Percentiles rank a stretch among this genome's conserved stretches.
Evolutionary conservation across 2,329 filamentous ascomycete species (phyloP).

Genomic region (Colletotrichum musicola): DNA sequence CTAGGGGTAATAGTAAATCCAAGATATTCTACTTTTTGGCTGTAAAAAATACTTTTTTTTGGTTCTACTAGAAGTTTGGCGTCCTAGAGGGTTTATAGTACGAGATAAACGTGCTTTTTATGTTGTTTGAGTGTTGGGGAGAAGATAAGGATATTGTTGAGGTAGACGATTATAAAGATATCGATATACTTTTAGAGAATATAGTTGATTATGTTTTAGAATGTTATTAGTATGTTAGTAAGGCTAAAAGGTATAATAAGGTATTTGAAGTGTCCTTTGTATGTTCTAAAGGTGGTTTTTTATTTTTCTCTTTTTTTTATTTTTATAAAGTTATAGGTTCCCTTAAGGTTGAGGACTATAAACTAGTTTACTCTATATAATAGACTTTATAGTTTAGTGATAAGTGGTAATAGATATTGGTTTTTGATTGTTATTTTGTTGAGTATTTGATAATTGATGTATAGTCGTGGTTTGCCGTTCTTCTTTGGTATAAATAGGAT

Average conservation of each 20-base stretch:
- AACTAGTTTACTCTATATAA: constrained; percentile 44
- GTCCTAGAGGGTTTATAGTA: background rate
- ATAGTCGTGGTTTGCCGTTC: constrained; percentile 46
- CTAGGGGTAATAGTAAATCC: too few species aligned
- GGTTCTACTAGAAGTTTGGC: too few species aligned
- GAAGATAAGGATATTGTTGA: constrained; percentile 1
- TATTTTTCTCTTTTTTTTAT: background rate
- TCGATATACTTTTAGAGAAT: background rate
- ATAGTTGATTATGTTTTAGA: background rate
- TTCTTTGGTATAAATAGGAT: constrained; percentile 50
- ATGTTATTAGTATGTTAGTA: background rate
- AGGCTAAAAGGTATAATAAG: background rate
- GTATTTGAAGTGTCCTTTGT: background rate
- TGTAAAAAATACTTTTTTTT: too few species aligned
- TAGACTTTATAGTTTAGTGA: constrained; percentile 46
- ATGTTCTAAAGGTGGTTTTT: background rate
- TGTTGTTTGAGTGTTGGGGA: background rate
- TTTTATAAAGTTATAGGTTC: background rate
- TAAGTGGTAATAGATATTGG: constrained; percentile 44
- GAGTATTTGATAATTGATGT: constrained; percentile 51
- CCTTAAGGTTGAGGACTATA: constrained; percentile 49
- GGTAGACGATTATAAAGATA: background rate
- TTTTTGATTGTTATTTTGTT: background rate
- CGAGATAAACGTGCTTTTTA: background rate
- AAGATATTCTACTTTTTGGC: too few species aligned